phyloP scores from a whole-genome alignment of 805 yeast genomes.

The Hanseniaspora taiwanica region DNA sequence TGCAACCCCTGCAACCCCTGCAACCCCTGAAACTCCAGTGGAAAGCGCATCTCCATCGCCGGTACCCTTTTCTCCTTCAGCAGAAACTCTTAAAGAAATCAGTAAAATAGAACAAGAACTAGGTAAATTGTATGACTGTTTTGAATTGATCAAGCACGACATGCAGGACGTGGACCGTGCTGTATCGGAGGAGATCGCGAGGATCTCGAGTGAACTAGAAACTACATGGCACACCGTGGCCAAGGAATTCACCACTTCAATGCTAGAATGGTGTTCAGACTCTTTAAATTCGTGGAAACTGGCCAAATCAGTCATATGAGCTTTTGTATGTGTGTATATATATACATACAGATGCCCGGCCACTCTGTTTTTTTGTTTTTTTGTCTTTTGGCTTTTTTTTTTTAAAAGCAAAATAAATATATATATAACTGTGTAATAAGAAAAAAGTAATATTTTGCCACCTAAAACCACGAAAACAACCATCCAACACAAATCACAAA shows the following conservation, averaged over 20 bases:
- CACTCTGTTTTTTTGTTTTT: no score
- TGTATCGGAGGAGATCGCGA: constrained; percentile 18
- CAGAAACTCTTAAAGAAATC: no score
- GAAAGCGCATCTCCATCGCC: background rate
- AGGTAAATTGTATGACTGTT: constrained; percentile 27
- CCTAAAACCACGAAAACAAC: background rate
- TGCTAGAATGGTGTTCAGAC: constrained; percentile 26
- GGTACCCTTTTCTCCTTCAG: no score
- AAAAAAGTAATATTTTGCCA: no score
- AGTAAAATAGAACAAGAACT: constrained; percentile 24
- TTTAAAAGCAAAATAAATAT: background rate
- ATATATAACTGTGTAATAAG: no score
- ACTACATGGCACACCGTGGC: constrained; percentile 20
- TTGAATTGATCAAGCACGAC: constrained; percentile 24
- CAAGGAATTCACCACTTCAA: constrained; percentile 20
- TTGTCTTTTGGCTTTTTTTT: background rate
- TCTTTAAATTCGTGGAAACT: constrained; percentile 28
- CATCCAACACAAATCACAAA: background rate
- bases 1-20: no score
- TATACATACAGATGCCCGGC: no score
- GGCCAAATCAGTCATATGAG: constrained; percentile 16
- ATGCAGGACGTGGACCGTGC: constrained; percentile 25
- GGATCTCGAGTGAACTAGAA: constrained; percentile 17
- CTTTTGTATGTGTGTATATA: background rate
- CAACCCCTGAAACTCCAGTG: no score